phyloP scores from a whole-genome alignment of 106 monocot species.

The Ottelia alismoides region DNA sequence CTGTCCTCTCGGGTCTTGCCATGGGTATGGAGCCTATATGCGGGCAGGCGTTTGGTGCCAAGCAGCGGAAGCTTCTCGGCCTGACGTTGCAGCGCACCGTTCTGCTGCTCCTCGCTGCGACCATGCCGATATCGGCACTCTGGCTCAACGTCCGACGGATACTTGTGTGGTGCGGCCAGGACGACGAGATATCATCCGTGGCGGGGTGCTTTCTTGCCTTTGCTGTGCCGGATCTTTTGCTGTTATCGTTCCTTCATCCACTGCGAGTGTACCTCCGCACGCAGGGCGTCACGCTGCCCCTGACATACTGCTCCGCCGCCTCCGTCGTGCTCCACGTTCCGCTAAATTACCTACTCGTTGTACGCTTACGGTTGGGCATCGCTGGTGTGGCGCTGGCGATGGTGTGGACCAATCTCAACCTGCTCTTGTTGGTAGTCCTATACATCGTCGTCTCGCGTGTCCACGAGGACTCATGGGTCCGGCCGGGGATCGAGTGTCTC shows the following conservation, averaged over 20 bases:
- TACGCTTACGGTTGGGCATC: slow-evolving; percentile 44
- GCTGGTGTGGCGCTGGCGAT: slow-evolving; percentile 55
- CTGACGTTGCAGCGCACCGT: slow-evolving; percentile 47
- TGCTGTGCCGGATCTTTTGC: slow-evolving; percentile 69
- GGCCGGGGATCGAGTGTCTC: too few relatives aligned
- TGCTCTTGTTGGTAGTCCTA: slow-evolving; percentile 30
- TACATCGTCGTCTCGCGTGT: slow-evolving; percentile 52
- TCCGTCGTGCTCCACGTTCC: slow-evolving; percentile 51
- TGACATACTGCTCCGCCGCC: slow-evolving; percentile 44
- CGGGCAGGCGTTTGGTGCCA: slow-evolving; percentile 66
- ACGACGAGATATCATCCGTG: slow-evolving; percentile 36
- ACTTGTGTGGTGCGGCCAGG: slow-evolving; percentile 55
- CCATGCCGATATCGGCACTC: slow-evolving; percentile 12
- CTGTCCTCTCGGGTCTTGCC: slow-evolving; percentile 67
- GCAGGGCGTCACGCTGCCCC: slow-evolving; percentile 60
- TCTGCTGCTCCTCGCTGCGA: slow-evolving; percentile 26
- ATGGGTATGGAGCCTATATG: slow-evolving; percentile 92
- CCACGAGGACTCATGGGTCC: too few relatives aligned
- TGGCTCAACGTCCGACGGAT: slow-evolving; percentile 19
- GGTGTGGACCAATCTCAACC: slow-evolving; percentile 47
- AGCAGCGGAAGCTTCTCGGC: slow-evolving; percentile 31
- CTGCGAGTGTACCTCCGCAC: slow-evolving; percentile 66
- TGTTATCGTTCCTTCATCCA: slow-evolving; percentile 68
- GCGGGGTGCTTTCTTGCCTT: slow-evolving; percentile 45
- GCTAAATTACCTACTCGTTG: slow-evolving; percentile 61